Evolutionary conservation across 495 filamentous ascomycete species (phyloP).

Genomic region (Lophium mytilinum): DNA sequence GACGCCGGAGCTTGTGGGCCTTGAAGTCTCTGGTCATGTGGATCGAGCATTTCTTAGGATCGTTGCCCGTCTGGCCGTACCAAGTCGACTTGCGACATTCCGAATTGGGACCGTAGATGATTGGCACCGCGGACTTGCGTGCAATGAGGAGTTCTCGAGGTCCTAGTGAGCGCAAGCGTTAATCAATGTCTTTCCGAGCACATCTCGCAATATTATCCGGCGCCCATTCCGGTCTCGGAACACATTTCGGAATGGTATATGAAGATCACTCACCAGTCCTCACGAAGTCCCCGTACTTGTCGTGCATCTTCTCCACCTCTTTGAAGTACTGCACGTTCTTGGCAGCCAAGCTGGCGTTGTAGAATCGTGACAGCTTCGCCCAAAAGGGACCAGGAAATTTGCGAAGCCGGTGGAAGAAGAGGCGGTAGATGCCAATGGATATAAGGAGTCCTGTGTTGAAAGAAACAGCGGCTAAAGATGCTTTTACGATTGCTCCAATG

Average conservation of each 20-base stretch:
- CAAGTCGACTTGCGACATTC: background rate
- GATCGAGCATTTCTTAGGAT: background rate
- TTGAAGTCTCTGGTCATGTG: background rate
- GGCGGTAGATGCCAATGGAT: slow-evolving; percentile 35
- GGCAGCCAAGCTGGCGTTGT: slow-evolving; percentile 1
- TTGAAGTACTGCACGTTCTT: slow-evolving; percentile 7
- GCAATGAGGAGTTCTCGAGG: slow-evolving; percentile 9
- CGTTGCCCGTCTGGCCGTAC: slow-evolving; percentile 3
- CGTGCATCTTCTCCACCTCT: background rate
- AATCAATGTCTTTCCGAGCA: too few species aligned
- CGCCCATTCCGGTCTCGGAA: background rate
- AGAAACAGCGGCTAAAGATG: background rate
- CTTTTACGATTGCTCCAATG: background rate
- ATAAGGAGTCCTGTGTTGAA: slow-evolving; percentile 27
- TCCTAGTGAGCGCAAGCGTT: background rate
- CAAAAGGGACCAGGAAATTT: slow-evolving; percentile 12
- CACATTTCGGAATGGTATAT: background rate
- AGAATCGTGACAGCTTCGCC: slow-evolving; percentile 12
- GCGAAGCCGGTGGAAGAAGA: slow-evolving; percentile 15
- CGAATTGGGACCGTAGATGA: background rate
- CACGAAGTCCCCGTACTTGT: slow-evolving; percentile 9
- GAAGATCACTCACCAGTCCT: slow-evolving; percentile 5
- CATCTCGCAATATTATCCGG: too few species aligned
- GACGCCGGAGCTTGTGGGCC: background rate
- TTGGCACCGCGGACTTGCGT: background rate